Percentiles rank a stretch among this genome's conserved stretches.
Evolutionary conservation across 2,329 filamentous ascomycete genomes (phyloP).

Genomic region (Thelonectria olida): DNA sequence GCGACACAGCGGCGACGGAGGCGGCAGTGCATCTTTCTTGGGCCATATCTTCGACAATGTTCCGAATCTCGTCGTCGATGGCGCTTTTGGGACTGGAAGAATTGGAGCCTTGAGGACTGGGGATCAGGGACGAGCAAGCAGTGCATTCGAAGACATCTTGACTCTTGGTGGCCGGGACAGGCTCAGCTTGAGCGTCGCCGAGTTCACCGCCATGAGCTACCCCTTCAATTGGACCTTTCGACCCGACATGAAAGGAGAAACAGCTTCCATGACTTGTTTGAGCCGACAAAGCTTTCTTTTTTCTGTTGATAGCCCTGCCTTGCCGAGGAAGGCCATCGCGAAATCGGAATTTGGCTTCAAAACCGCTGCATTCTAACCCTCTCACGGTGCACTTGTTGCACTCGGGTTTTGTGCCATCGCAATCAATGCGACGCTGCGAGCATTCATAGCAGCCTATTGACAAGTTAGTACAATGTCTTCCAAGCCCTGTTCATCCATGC

Average conservation of each 20-base stretch:
- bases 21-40: not conserved
- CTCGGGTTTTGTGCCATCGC: slow-evolving; percentile 8
- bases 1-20: not conserved
- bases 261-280: not conserved
- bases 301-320: not conserved
- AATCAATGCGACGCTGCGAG: slow-evolving; percentile 16
- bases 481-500: too few relatives aligned
- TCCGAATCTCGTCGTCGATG: not conserved
- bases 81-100: not conserved
- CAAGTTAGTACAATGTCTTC: not conserved
- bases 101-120: not conserved
- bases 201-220: too few relatives aligned
- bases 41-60: not conserved
- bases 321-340: slow-evolving; percentile 4
- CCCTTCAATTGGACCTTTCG: not conserved
- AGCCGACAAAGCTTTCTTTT: not conserved
- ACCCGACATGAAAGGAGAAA: not conserved
- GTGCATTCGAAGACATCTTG: not conserved
- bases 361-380: slow-evolving; percentile 15
- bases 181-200: not conserved
- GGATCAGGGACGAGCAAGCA: not conserved
- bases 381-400: slow-evolving; percentile 6
- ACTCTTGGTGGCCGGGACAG: not conserved
- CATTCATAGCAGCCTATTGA: slow-evolving; percentile 9
- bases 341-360: slow-evolving; percentile 12